Conservation (phyloP, 192 early-diverging fungal species). For the Rhizophagus clarus region DNA sequence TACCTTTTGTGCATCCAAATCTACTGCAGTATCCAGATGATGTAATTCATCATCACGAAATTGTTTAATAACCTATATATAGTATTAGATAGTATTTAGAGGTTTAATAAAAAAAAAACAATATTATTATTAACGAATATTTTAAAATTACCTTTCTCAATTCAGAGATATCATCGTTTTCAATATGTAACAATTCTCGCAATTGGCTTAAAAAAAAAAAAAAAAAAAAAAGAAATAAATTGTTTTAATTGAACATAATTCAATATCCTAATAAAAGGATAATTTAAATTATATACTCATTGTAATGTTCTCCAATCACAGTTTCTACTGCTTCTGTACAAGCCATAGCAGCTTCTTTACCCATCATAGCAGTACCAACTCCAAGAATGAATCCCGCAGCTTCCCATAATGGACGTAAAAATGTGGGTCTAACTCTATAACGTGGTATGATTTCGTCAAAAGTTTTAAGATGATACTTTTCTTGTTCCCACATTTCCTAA, state of each 20-base stretch:
- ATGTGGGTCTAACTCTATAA: constrained; percentile 83
- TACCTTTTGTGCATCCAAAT: constrained; percentile 78
- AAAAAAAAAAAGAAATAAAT: no score
- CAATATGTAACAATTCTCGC: constrained; percentile 75
- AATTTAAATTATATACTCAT: constrained; percentile 66
- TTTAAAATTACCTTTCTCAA: constrained; percentile 52
- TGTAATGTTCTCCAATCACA: constrained; percentile 94
- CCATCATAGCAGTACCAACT: constrained; percentile 82
- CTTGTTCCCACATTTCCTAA: constrained; percentile 96
- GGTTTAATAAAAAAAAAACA: not conserved
- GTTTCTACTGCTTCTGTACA: constrained; percentile 98
- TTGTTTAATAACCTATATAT: constrained; percentile 68
- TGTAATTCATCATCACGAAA: constrained; percentile 96
- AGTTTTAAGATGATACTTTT: constrained; percentile 77
- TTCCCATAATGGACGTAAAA: constrained; percentile 86
- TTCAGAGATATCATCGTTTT: constrained; percentile 62
- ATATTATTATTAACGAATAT: constrained; percentile 3
- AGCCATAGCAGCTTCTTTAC: constrained; percentile 97
- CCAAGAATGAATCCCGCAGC: constrained; percentile 85
- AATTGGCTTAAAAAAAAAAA: constrained; percentile 58
- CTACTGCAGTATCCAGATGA: constrained; percentile 87
- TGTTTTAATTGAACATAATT: not conserved
- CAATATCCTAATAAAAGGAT: not conserved
- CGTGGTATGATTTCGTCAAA: constrained; percentile 78
- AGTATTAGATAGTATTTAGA: not conserved